Evolutionary conservation across 2,329 filamentous ascomycete species (phyloP), one percentile per base, ranked within the genome.

Genomic region (Pochonia chlamydosporia): DNA sequence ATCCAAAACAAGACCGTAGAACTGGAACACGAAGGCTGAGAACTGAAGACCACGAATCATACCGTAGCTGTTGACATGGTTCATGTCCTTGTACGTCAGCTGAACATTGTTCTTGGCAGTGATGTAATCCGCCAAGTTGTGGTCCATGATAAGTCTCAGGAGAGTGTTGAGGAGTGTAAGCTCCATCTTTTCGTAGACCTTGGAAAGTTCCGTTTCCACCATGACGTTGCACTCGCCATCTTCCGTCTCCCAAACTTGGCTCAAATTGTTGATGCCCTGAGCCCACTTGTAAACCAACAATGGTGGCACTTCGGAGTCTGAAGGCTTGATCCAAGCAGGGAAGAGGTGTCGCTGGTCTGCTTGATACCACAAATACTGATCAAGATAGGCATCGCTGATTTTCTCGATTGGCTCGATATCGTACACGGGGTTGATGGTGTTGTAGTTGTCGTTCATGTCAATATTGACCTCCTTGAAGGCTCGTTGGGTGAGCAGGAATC

Each of bases 391-490:
- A 68, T 99, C 93, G 33, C 92, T 99, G 58, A 99, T 99, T 74
- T 99, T 99, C 74, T 99, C 93, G 50, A 99, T 96, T 0, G 93
- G 93, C 69, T 99, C 95, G 50, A 99, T 93, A 56, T 99, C 93
- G 63, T 99, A 99, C 1, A 99, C 93, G 0, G 93, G 95, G 63
- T 99, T 99, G 74, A 99, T 99, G 16, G 89, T 92, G 74, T 84
- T 97, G 72, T 99, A 99, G 63, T 99, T 99, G 71, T 99, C 93
- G 66, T 99, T 99, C 93, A 99, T 99, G 63, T 99, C 93, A 56
- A 99, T 99, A 47, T 92, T 93, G 39, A 99, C 93, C 69, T 99
- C 93, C 71, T 99, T 99, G 79, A 99, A 99, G 1, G 95, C 93
- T 65, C 93, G 83, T 64, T 99, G 93, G 0, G 95, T 99, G 39